phyloP scores from a whole-genome alignment of 1,284 basidiomycete species.

The Ustilago tritici region DNA sequence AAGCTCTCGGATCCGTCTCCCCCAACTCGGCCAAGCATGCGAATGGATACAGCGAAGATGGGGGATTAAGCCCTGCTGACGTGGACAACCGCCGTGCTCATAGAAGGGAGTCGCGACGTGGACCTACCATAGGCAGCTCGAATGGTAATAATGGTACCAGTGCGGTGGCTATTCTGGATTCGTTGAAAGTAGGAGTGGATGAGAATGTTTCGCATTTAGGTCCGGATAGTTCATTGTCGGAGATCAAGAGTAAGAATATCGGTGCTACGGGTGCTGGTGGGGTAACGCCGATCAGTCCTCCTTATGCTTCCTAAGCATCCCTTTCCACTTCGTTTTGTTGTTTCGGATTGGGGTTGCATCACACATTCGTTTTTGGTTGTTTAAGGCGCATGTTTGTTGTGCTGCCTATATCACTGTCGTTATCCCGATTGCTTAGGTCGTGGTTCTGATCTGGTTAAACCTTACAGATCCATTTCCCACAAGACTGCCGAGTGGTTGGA shows the following conservation, averaged over 20 bases:
- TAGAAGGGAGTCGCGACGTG: conserved; percentile 44
- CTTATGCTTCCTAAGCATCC: conserved; percentile 30
- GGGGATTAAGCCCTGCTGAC: conserved; percentile 13
- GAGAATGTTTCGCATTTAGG: conserved; percentile 36
- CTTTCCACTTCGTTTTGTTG: neutral
- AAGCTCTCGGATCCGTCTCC: conserved; percentile 39
- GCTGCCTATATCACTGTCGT: conserved; percentile 3
- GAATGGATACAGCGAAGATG: conserved; percentile 31
- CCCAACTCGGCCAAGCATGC: conserved; percentile 16
- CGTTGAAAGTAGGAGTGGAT: conserved; percentile 45
- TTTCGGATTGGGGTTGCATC: neutral
- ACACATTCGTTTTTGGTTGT: neutral
- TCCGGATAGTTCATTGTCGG: conserved; percentile 27
- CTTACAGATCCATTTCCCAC: neutral
- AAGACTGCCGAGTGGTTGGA: neutral
- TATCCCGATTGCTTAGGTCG: neutral
- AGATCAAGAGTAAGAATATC: conserved; percentile 1
- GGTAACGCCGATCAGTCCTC: conserved; percentile 27
- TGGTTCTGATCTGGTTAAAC: neutral
- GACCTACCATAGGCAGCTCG: conserved; percentile 1
- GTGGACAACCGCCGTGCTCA: conserved; percentile 35
- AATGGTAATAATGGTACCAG: conserved; percentile 30
- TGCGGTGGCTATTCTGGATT: conserved; percentile 49
- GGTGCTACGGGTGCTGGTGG: neutral
- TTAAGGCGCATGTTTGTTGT: neutral